Evolutionary conservation across 2,329 filamentous ascomycete species (phyloP).

Genomic region (Westerdykella aurantiaca): DNA sequence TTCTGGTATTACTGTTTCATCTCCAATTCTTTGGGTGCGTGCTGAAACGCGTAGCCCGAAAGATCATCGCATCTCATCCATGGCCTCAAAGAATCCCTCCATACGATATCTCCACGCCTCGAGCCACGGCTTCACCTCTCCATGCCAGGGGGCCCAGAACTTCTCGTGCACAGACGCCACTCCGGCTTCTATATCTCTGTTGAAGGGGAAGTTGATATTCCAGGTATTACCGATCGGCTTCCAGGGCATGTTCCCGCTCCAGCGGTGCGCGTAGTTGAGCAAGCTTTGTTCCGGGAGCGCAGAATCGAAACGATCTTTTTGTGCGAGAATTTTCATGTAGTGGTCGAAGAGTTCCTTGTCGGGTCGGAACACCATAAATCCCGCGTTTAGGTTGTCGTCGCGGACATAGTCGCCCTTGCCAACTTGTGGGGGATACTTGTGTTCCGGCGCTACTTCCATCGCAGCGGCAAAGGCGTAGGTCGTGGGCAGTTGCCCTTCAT

Average conservation of each 20-base stretch:
- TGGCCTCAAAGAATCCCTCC: conserved; percentile 28
- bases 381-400: conserved; percentile 26
- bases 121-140: conserved; percentile 19
- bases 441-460: conserved; percentile 24
- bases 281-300: conserved; percentile 28
- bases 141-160: conserved; percentile 24
- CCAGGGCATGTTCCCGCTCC: conserved; percentile 34
- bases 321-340: conserved; percentile 19
- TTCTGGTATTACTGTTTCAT: no score
- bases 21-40: no score
- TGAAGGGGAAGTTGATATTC: conserved; percentile 31
- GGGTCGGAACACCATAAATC: conserved; percentile 30
- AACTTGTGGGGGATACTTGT: conserved; percentile 22
- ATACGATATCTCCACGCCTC: conserved; percentile 28
- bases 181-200: conserved; percentile 26
- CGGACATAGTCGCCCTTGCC: conserved; percentile 20
- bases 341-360: conserved; percentile 16
- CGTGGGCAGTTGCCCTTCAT: conserved; percentile 12
- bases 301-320: conserved; percentile 20
- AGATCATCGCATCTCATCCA: conserved; percentile 1
- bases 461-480: conserved; percentile 21
- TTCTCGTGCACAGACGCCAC: conserved; percentile 33
- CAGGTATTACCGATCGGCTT: conserved; percentile 22
- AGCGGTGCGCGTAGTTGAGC: conserved; percentile 31
- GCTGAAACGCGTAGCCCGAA: no score